Base-by-base conservation (phyloP, 129 eudicot genomes). In the Calendula officinalis region DNA sequence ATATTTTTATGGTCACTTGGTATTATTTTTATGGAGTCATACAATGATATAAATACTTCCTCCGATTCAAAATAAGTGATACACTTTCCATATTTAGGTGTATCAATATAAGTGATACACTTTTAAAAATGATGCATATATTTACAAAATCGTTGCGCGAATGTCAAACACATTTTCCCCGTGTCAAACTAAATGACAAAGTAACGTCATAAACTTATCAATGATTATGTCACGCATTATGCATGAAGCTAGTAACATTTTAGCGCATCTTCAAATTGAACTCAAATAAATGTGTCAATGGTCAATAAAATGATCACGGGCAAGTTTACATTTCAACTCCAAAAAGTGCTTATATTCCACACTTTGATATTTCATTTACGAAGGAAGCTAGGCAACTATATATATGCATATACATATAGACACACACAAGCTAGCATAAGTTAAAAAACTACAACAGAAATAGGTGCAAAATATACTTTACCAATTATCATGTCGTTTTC, bases 271-370 rank as follows among this genome's bases (percentile, higher is more conserved):
- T 35, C 34, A 33, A 6, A 54, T 32, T 14, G 5, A 69, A 57
- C 15, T 6, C 15, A 40, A 37, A 48, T 64, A 30, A 5, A 4
- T 65, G 16, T 49, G 56, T 56, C 38, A 71, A 62, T 15, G 56
- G 69, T 71, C 76, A 62, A 62, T 16, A 43, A 62, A 14, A 62
- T 53, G 64, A 40, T 63, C 77, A 63, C 77, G 77, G 9, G 64
- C 13, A 73, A 44, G 43, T 73, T 7, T 63, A 37, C 7, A 43
- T 34, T 70, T 70, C 61, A 48, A 60, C 53, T 46, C 61, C 22
- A 45, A 60, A 60, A 60, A 39, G 75, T 70, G 22, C 17, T 5
- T 48, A 8, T 6, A 16, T 43, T 40, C 7, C 64, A 34, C 36
- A 38, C 30, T 37, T 48, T 70, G 44, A 59, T 48, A n/a, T 58